phyloP scores from a whole-genome alignment of 2,329 filamentous ascomycete species.

The Akanthomyces dipterigenus region DNA sequence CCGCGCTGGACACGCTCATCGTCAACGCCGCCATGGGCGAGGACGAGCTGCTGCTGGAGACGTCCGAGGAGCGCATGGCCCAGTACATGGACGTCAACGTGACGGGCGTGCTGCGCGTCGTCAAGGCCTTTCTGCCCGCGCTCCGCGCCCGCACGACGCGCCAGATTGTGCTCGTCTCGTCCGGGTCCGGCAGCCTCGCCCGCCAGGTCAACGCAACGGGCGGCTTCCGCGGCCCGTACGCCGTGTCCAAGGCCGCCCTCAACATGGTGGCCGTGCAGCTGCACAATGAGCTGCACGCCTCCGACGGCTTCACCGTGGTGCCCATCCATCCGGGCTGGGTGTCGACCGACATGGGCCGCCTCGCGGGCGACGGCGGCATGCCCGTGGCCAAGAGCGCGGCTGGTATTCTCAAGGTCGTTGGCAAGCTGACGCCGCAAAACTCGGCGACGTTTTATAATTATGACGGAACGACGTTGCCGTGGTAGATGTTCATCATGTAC shows the following conservation, averaged over 20 bases:
- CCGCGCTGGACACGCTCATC: conserved; percentile 12
- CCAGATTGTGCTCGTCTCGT: conserved; percentile 11
- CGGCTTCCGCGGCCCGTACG: background rate
- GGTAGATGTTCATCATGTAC: conserved; percentile 1
- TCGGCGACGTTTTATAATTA: conserved; percentile 10
- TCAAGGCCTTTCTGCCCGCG: conserved; percentile 10
- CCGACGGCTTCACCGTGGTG: conserved; percentile 11
- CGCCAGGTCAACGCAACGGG: background rate
- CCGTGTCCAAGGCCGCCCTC: conserved; percentile 8
- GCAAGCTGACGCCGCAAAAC: conserved; percentile 5
- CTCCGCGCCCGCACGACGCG: conserved; percentile 8
- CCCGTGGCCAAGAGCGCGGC: conserved; percentile 6
- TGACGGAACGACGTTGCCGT: conserved; percentile 7
- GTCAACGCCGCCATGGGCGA: conserved; percentile 8
- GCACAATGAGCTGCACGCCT: conserved; percentile 9
- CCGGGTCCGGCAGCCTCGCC: background rate
- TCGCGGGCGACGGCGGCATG: conserved; percentile 5
- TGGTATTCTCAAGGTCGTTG: conserved; percentile 1
- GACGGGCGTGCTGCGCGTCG: conserved; percentile 9
- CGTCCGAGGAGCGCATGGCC: conserved; percentile 8
- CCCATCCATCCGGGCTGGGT: conserved; percentile 10
- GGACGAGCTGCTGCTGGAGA: background rate
- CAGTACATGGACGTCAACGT: conserved; percentile 11
- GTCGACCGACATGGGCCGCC: conserved; percentile 6
- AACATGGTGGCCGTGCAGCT: conserved; percentile 13